These are phyloP conservation scores for Penicillium sclerotiorum DNA, from an alignment of 2,329 filamentous ascomycete species.

Conservation along the genomic window DNA sequence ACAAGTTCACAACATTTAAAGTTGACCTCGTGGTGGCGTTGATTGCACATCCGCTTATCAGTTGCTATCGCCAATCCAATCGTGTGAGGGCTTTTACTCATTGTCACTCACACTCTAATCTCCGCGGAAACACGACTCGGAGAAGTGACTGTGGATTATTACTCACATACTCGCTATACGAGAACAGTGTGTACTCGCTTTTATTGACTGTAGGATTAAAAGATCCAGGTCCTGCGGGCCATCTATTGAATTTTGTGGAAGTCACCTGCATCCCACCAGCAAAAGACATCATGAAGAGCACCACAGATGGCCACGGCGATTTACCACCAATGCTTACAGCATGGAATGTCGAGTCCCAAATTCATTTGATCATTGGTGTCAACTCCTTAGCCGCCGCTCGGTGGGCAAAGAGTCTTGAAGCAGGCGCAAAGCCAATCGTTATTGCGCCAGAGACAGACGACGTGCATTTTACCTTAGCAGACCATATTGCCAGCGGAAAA, in stretches of 20 bases:
- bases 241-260: neutral
- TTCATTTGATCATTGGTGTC: constrained; percentile 84
- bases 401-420: constrained; percentile 75
- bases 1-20: too few species aligned
- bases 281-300: constrained; percentile 35
- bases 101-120: constrained; percentile 17
- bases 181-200: neutral
- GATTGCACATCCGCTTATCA: neutral
- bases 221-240: neutral
- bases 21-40: neutral
- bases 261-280: neutral
- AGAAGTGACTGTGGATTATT: too few species aligned
- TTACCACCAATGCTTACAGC: constrained; percentile 43
- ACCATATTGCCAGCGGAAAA: constrained; percentile 46
- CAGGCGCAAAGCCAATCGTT: constrained; percentile 78
- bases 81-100: constrained; percentile 25
- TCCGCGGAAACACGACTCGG: constrained; percentile 29
- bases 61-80: constrained; percentile 27
- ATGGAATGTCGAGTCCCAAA: constrained; percentile 42
- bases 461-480: constrained; percentile 59
- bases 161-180: neutral
- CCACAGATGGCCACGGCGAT: constrained; percentile 23
- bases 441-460: constrained; percentile 69
- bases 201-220: neutral
- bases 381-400: constrained; percentile 85